These are phyloP conservation scores for Arabidopsis thaliana DNA, from an alignment of 345 rosid species.

Conservation along the genomic window TAIR10.1 NC_003071.7:12067001-12067500, in stretches of 20 bases:
- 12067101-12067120: conserved; percentile 9
- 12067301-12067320: conserved; percentile 33
- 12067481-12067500: conserved; percentile 36
- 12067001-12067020: conserved; percentile 52
- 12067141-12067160: conserved; percentile 1
- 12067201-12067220: conserved; percentile 53
- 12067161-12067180: conserved; percentile 15
- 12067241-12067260: conserved; percentile 64
- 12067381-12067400: conserved; percentile 43
- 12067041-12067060: conserved; percentile 27
- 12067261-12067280: conserved; percentile 42
- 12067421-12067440: conserved; percentile 9
- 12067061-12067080: conserved; percentile 37
- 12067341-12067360: conserved; percentile 30
- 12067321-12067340: conserved; percentile 35
- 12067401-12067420: conserved; percentile 17
- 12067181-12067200: conserved; percentile 32
- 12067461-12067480: conserved; percentile 15
- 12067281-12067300: conserved; percentile 15
- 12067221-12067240: conserved; percentile 54
- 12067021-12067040: conserved; percentile 40
- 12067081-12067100: conserved; percentile 30
- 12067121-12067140: conserved; percentile 10
- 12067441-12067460: conserved; percentile 23
- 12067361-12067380: conserved; percentile 36